These are phyloP conservation scores for Tolypocladium album DNA, from an alignment of 2,329 filamentous ascomycete genomes.

Conservation along the genomic window DNA sequence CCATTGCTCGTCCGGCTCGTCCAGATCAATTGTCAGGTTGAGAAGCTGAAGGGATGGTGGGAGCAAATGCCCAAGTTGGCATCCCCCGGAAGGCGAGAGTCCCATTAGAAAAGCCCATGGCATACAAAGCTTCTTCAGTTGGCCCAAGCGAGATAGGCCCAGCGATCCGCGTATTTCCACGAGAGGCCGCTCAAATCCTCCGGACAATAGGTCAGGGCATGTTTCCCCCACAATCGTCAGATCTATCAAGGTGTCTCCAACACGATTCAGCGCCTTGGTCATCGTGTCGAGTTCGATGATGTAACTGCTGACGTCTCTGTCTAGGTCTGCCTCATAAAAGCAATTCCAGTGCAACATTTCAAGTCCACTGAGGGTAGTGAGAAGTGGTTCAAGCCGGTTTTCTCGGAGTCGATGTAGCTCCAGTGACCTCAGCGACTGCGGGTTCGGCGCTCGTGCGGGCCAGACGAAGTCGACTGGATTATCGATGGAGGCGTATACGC, in stretches of 20 bases:
- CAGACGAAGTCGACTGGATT: constrained; percentile 4
- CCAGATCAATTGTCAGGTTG: not conserved
- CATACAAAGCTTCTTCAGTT: not conserved
- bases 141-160: not conserved
- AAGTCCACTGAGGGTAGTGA: not conserved
- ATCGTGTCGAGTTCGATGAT: not conserved
- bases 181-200: not conserved
- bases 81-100: not conserved
- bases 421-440: not conserved
- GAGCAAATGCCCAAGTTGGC: not conserved
- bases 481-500: too few species aligned
- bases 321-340: not conserved
- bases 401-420: constrained; percentile 5
- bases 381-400: not conserved
- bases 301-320: not conserved
- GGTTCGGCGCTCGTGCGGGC: not conserved
- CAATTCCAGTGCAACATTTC: not conserved
- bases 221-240: not conserved
- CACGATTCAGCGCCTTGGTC: not conserved
- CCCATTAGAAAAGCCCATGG: constrained; percentile 2
- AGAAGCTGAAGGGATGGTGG: not conserved
- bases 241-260: not conserved
- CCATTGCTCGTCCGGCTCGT: not conserved
- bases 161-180: not conserved
- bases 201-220: not conserved